Percentiles rank a stretch among this genome's conserved stretches.
Conservation (phyloP, 176 grass and related monocot species). For the Oryza meridionalis region DNA sequence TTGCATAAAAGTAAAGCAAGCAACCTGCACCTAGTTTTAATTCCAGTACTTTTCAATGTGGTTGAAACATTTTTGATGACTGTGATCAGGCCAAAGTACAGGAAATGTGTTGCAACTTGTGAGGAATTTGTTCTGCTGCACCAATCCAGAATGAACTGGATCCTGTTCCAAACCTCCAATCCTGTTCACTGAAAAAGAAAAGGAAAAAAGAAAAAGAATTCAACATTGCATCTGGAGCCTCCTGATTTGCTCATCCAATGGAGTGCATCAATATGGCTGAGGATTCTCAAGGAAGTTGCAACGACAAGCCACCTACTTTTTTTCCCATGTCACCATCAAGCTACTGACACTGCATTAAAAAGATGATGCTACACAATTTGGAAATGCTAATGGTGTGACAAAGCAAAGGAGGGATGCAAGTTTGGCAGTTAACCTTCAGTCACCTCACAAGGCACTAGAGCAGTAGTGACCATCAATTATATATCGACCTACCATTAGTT, state of each 20-base stretch:
- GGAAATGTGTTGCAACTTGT: neutral
- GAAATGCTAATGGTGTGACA: neutral
- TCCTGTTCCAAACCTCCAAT: neutral
- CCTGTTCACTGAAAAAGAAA: neutral
- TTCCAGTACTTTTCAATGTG: neutral
- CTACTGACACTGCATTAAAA: constrained; percentile 44
- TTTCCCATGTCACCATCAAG: constrained; percentile 39
- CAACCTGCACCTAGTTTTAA: neutral
- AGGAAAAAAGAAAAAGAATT: neutral
- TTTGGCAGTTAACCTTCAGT: constrained; percentile 14
- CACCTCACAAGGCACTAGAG: neutral
- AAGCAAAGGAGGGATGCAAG: constrained; percentile 8
- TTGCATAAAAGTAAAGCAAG: neutral
- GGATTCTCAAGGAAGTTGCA: neutral
- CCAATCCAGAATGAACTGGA: constrained; percentile 5
- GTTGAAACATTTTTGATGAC: neutral
- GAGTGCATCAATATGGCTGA: neutral
- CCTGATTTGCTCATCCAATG: constrained; percentile 1
- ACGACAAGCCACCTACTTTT: constrained; percentile 31
- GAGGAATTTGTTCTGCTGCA: neutral
- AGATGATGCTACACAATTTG: constrained; percentile 29
- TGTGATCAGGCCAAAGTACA: neutral
- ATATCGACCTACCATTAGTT: neutral
- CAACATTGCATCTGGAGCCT: neutral
- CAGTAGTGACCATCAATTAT: neutral